Conservation (phyloP, 371 early-diverging fungal species). For the Syncephalastrum racemosum region DNA sequence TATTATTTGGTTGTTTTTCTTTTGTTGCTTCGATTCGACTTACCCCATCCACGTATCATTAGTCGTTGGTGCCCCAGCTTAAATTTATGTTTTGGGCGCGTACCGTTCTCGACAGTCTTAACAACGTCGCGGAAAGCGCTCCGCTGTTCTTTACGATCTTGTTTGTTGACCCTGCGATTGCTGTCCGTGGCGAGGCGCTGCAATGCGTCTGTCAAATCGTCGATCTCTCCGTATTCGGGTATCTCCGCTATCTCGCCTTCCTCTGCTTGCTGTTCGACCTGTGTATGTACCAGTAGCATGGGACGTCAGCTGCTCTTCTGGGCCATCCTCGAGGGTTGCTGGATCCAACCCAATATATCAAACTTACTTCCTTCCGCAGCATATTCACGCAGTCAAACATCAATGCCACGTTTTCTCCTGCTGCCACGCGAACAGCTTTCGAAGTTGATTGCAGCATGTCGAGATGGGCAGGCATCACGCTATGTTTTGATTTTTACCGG, state of each 20-base stretch:
- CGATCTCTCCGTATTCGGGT: slow-evolving; percentile 44
- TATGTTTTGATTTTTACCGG: slow-evolving; percentile 6
- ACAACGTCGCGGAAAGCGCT: slow-evolving; percentile 67
- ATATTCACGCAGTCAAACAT: slow-evolving; percentile 48
- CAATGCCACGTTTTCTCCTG: slow-evolving; percentile 74
- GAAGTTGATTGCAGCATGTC: slow-evolving; percentile 54
- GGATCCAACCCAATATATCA: not conserved
- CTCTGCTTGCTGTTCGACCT: slow-evolving; percentile 27
- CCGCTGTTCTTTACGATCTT: slow-evolving; percentile 61
- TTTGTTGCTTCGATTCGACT: not conserved
- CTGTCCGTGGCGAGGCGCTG: slow-evolving; percentile 57
- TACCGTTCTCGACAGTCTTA: slow-evolving; percentile 49
- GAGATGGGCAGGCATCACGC: slow-evolving; percentile 38
- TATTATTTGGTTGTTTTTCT: not conserved
- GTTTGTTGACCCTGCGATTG: slow-evolving; percentile 56
- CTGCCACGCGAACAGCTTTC: slow-evolving; percentile 65
- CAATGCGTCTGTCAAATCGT: slow-evolving; percentile 52
- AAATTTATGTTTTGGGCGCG: slow-evolving; percentile 43
- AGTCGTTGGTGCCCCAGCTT: slow-evolving; percentile 34
- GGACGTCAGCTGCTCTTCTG: not conserved
- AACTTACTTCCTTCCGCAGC: not conserved
- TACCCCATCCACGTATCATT: slow-evolving; percentile 49
- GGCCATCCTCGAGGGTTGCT: slow-evolving; percentile 1
- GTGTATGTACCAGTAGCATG: not conserved
- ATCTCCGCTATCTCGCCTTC: slow-evolving; percentile 42